Evolutionary conservation across 139 green algal species (phyloP), one percentile per base, ranked within the genome.

Genomic region (Chlamydomonas asymmetrica): DNA sequence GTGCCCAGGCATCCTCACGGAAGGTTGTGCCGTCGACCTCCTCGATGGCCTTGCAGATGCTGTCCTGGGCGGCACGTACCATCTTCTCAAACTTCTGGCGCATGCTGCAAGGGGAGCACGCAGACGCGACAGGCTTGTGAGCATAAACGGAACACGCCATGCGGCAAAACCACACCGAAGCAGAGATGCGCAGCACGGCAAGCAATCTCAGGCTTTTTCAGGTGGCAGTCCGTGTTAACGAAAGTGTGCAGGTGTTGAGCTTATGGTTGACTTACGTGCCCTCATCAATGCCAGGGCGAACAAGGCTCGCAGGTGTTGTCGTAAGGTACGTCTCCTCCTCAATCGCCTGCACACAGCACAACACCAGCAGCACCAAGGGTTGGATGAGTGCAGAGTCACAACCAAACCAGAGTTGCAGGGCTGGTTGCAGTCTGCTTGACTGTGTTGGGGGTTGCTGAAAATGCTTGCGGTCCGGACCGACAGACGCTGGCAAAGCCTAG

Each of bases 11-110:
- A 66, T 99, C 97, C 80, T 99, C 80, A 43, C 87, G 88, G 82
- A 99, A 99, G 69, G 83, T 86, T 29, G 57, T 89, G 83, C 94
- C 94, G 63, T 99, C 97, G n/a, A 96, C 72, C 35, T 94, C 93
- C 71, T 90, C 80, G 35, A 99, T 92, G 16, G 94, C 94, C 2
- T 82, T 74, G 72, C 88, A 95, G 74, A 99, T 98, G 6, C 85
- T 79, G 83, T 98, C 88, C 88, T 99, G 97, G 5, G 91, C 88
- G 37, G 79, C 62, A 25, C 92, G 85, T 73, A 98, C 95, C 39
- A 93, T 81, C 65, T 87, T 88, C 82, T 98, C 95, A 74, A 98
- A 98, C 23, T 74, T 75, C 1, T 75, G 87, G 35, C 90, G 84
- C 63, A 94, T 96, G 79, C 88, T 96, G 83, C 74, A 34, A 37